Percentiles rank a stretch among this genome's conserved stretches.
Evolutionary conservation across 108 stramenopile species (phyloP).

Genomic region (Cyclostephanos tholiformis): DNA sequence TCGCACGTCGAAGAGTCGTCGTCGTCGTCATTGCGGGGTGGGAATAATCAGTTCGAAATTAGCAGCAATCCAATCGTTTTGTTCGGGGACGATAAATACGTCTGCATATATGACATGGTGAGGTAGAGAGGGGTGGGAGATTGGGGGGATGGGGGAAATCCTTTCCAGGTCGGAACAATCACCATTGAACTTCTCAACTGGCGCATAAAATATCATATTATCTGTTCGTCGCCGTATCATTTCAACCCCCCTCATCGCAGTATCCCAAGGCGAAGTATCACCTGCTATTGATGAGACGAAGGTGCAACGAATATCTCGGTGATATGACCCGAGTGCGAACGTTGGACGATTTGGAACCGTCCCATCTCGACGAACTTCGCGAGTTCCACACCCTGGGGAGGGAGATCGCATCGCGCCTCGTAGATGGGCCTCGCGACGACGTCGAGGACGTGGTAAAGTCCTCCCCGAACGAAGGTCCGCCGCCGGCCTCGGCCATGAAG

Average conservation of each 20-base stretch:
- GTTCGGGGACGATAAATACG: constrained; percentile 26
- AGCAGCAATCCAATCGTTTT: constrained; percentile 20
- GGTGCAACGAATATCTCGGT: not conserved
- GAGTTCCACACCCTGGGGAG: constrained; percentile 27
- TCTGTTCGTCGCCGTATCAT: no score
- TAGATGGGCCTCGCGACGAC: not conserved
- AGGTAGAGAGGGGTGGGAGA: not conserved
- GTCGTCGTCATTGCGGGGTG: not conserved
- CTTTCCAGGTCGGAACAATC: no score
- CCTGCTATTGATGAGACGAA: constrained; percentile 28
- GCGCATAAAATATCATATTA: not conserved
- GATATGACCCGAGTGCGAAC: constrained; percentile 5
- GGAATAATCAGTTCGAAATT: not conserved
- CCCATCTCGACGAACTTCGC: constrained; percentile 27
- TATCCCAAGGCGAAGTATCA: constrained; percentile 38
- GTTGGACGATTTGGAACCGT: constrained; percentile 33
- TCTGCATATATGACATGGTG: constrained; percentile 32
- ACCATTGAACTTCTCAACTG: no score
- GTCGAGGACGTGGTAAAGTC: not conserved
- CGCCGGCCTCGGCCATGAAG: constrained; percentile 3
- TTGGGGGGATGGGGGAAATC: not conserved
- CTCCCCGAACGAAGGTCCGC: no score
- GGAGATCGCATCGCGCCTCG: constrained; percentile 15
- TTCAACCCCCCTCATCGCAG: constrained; percentile 1
- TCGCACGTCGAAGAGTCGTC: constrained; percentile 8